Evolutionary conservation across 2,329 filamentous ascomycete genomes (phyloP), one percentile per base, ranked within the genome.

Genomic region (Alternaria viburni): DNA sequence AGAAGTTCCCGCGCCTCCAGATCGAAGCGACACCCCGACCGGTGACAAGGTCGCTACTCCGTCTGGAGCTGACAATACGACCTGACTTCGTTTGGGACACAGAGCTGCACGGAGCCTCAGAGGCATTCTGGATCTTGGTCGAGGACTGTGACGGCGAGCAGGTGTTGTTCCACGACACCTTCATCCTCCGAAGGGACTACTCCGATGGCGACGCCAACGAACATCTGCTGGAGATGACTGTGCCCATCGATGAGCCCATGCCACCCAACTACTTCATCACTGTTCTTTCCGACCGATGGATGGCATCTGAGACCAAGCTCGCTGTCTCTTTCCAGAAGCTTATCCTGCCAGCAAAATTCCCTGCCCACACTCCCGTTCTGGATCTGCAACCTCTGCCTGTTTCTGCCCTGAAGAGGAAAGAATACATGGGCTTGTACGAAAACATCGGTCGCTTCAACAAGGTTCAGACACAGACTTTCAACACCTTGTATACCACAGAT

Each of bases 191-290:
- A 46, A 93, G 91, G 76, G 93, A 97, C 66, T 97, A 97, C 75
- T 94, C 93, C 5, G 84, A 89, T 63, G 87, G 91, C 1, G 95
- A 98, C 74, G 88, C 90, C 78, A 97, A 95, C 68, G 95, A 98
- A 82, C 96, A 99, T 80, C 82, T 97, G 11, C 91, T 99, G 26
- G 96, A 99, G 71, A 96, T 99, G 73, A 98, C 95, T 0, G 95
- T 98, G 4, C 92, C 96, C 1, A 97, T 99, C 70, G 94, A 93
- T 0, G 96, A 99, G 71, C 96, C 96, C 0, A 97, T 98, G 92
- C 96, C 96, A 13, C 96, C 96, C 0, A 97, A 99, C 80, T 99
- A 99, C 83, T 99, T 99, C 82, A 93, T 99, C 73, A 96, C 93
- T 0, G 88, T 99, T 43, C 83, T 97, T 19, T 98, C 95, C 4